These are phyloP conservation scores for Xylariaceae sp. DNA, from an alignment of 2,329 filamentous ascomycete genomes.

Conservation along the genomic window DNA sequence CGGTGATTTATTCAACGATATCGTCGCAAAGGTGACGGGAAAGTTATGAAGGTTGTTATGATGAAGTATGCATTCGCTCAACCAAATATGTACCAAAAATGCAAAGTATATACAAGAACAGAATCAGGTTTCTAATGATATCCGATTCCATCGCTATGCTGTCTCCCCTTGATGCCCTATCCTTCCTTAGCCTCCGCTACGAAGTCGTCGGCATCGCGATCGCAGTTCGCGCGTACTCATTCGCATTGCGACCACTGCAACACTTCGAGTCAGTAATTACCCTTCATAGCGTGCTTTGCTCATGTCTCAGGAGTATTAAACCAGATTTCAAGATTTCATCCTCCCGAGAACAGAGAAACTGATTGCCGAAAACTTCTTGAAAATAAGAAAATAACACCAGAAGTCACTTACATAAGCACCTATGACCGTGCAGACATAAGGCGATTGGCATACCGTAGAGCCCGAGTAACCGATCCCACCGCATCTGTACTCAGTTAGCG, in stretches of 20 bases:
- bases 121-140: not conserved
- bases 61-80: constrained; percentile 13
- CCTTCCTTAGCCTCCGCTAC: not conserved
- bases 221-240: too few species aligned
- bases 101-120: constrained; percentile 22
- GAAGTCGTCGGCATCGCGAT: too few species aligned
- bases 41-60: not conserved
- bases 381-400: too few species aligned
- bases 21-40: not conserved
- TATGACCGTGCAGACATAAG: constrained; percentile 29
- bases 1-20: too few species aligned
- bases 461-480: constrained; percentile 36
- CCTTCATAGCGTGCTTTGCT: too few species aligned
- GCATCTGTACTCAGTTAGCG: constrained; percentile 23
- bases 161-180: not conserved
- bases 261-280: too few species aligned
- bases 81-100: constrained; percentile 3
- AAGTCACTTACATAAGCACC: too few species aligned
- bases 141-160: constrained; percentile 1
- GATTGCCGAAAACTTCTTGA: too few species aligned
- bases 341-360: too few species aligned
- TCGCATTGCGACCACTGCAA: too few species aligned
- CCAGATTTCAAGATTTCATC: too few species aligned
- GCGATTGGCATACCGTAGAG: constrained; percentile 31
- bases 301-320: too few species aligned